These are phyloP conservation scores for Trichothecium sympodiale DNA, from an alignment of 2,329 filamentous ascomycete genomes.

Conservation along the genomic window DNA sequence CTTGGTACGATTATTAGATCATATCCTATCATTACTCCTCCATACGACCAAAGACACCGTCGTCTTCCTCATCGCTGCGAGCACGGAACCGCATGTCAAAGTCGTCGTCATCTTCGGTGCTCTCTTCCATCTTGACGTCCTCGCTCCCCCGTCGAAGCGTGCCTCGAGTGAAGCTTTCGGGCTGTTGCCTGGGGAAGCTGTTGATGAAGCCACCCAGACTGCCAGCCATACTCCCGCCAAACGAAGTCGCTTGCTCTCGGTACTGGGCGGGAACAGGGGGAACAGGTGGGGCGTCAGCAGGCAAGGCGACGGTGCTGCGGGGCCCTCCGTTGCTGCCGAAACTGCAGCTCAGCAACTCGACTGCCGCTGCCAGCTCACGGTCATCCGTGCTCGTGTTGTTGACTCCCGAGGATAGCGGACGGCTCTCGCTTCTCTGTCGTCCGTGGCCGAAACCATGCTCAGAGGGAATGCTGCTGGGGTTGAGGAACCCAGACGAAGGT, in stretches of 20 bases:
- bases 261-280: conserved; percentile 78
- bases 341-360: conserved; percentile 76
- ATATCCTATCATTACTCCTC: conserved; percentile 54
- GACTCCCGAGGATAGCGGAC: conserved; percentile 69
- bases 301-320: conserved; percentile 49
- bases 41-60: conserved; percentile 93
- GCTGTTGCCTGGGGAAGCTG: conserved; percentile 49
- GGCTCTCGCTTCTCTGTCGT: conserved; percentile 62
- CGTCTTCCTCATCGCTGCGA: conserved; percentile 79
- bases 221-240: conserved; percentile 14
- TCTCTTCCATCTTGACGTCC: conserved; percentile 60
- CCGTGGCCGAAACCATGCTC: conserved; percentile 39
- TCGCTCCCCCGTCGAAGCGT: conserved; percentile 36
- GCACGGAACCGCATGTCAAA: conserved; percentile 49
- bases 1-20: too few species aligned
- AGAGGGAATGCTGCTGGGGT: conserved; percentile 38
- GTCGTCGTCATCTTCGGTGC: conserved; percentile 57
- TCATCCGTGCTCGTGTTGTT: conserved; percentile 71
- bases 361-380: conserved; percentile 77
- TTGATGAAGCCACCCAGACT: conserved; percentile 51
- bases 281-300: conserved; percentile 71
- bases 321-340: conserved; percentile 66
- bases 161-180: conserved; percentile 55
- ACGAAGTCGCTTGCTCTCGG: conserved; percentile 46
- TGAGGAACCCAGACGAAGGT: conserved; percentile 31